A percentile compares a stretch with the other conserved stretches of the same genome.
Evolutionary conservation across 2,329 filamentous ascomycete species (phyloP).

Genomic region (Pseudogymnoascus sp.): DNA sequence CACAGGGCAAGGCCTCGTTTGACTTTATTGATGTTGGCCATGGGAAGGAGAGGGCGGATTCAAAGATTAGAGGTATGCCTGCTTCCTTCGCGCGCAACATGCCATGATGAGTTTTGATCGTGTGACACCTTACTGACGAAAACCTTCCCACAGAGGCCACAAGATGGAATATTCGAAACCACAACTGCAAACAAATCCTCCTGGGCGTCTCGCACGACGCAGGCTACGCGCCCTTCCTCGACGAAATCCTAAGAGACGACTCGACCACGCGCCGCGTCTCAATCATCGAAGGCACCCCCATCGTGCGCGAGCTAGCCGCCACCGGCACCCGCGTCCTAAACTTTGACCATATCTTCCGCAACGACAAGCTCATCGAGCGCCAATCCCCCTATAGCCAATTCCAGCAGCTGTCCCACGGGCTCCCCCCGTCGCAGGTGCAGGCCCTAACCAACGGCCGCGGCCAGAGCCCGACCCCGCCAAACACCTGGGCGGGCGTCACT

Average conservation of each 20-base stretch:
- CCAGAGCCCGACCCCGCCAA: conserved; percentile 13
- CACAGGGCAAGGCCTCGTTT: conserved; percentile 49
- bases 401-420: conserved; percentile 4
- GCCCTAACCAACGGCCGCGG: conserved; percentile 9
- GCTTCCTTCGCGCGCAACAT: not conserved
- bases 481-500: conserved; percentile 26
- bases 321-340: conserved; percentile 40
- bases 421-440: not conserved
- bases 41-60: conserved; percentile 50
- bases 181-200: conserved; percentile 54
- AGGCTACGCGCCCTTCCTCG: conserved; percentile 51
- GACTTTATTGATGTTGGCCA: conserved; percentile 57
- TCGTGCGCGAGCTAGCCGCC: conserved; percentile 40
- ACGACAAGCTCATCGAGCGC: conserved; percentile 41
- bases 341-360: conserved; percentile 45
- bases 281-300: conserved; percentile 46
- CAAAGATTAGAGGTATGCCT: conserved; percentile 50
- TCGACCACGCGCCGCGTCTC: conserved; percentile 37
- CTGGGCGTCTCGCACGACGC: conserved; percentile 56
- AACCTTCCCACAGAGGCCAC: conserved; percentile 27
- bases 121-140: conserved; percentile 12
- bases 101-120: not conserved
- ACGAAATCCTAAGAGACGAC: conserved; percentile 43
- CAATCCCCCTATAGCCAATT: conserved; percentile 18
- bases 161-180: conserved; percentile 50